Conservation (phyloP, 1,139 yeast genomes). For the Saccharomyces hybrid region DNA sequence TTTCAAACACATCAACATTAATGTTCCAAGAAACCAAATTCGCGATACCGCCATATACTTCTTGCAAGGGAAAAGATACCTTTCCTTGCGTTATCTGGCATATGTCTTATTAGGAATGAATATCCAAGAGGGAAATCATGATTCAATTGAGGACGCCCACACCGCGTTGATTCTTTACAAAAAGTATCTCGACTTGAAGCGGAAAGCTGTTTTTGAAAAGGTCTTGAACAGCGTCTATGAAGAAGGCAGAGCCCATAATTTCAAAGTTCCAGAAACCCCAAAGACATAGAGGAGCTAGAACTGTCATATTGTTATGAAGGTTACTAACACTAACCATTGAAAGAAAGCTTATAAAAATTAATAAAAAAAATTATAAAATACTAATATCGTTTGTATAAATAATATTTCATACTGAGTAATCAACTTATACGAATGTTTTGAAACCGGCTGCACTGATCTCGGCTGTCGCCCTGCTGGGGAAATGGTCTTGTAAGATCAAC, state of each 20-base stretch:
- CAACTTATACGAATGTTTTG: neutral
- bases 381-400: neutral
- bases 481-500: too few species aligned
- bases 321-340: neutral
- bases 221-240: constrained; percentile 59
- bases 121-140: constrained; percentile 91
- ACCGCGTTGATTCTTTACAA: constrained; percentile 76
- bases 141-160: constrained; percentile 91
- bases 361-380: neutral
- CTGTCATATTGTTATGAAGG: neutral
- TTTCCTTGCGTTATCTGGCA: constrained; percentile 81
- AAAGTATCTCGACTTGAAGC: constrained; percentile 55
- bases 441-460: neutral
- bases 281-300: neutral
- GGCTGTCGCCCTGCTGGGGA: too few species aligned
- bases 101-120: constrained; percentile 65
- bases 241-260: constrained; percentile 61
- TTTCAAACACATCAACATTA: constrained; percentile 85
- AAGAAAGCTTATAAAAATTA: neutral
- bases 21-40: constrained; percentile 77
- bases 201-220: constrained; percentile 50
- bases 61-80: constrained; percentile 60
- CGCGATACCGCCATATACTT: constrained; percentile 82
- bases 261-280: constrained; percentile 43
- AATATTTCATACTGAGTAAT: neutral